Base-by-base conservation (phyloP, 2,329 filamentous ascomycete species). In the Talaromyces funiculosus region DNA sequence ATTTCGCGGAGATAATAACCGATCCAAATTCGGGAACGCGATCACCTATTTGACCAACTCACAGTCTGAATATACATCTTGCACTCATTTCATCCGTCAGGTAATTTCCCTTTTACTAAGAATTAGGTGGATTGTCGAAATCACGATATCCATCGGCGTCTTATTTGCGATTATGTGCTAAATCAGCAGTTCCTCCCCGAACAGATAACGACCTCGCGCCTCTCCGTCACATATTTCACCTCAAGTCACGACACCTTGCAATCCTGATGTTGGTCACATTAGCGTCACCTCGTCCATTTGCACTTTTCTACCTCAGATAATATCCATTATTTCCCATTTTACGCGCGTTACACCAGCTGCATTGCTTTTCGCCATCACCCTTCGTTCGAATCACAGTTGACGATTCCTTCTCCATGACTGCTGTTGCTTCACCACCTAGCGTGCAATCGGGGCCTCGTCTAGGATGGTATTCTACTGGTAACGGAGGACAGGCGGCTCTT, bases 371-470 rank as follows among this genome's bases (percentile, higher is more conserved):
- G 29, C 12, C 29, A 9, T 31, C 24, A 57, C 54, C 26, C n/a
- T 38, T 37, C 31, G 16, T 45, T 51, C 38, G 53, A 14, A 45
- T 31, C 16, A 54, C n/a, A 14, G n/a, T 29, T 20, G 35, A 31
- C 26, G 18, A 66, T 61, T 61, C 37, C 57, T 62, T 72, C 72
- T 74, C 72, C 73, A 87, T 87, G 84, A 87, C 85, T 80, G 85
- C 85, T 71, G 85, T 88, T 71, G 85, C 84, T 72, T 83, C 84
- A 76, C 84, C 84, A 65, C 80, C 84, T 68, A 84, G 82, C 72
- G 84, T 86, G 71, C 83, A 86, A 78, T 82, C 81, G 71, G 80
- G 81, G 70, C 78, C 81, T 71, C 81, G 79, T 73, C 77, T 83
- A 77, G 82, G 81, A 84, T 86, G 84, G 84, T 84, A 80, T 75